Base-by-base conservation (phyloP, 2,329 filamentous ascomycete species). In the Neonectria faginata region DNA sequence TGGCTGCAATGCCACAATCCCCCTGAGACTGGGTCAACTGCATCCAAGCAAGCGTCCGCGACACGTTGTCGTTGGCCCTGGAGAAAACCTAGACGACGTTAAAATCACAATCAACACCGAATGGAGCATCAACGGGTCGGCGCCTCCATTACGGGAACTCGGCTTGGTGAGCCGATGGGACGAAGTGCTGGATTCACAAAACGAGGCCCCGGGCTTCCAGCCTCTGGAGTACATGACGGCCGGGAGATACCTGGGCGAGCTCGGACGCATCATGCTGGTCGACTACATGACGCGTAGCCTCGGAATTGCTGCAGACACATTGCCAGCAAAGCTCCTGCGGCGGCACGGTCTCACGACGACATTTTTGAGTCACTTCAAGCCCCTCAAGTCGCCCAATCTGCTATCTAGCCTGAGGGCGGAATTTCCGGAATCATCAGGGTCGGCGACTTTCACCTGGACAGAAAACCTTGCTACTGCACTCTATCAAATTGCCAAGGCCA, bases 191-290 rank as follows among this genome's bases (percentile, higher is more conserved):
- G 91, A 94, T 70, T 78, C 79, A 5, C 85, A 88, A 50, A 90
- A 89, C 70, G 89, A 92, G 70, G 83, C 82, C 7, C 91, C 92
- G 0, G 92, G 92, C 0, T 94, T 95, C 71, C 92, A 95, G 69
- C 92, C 92, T 0, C 86, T 95, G 20, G 92, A 96, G 75, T 95
- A 94, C 78, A 93, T 95, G 90, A 94, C 91, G 0, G 88, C 91
- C 3, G 92, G 92, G 2, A 84, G 92, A 44, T 94, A 94, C 74
- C 84, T 94, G 4, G 92, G 92, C 55, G 92, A 94, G 77, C 85
- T 94, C 11, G 89, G 91, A 25, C 88, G 92, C 27, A 82, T 94
- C 60, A 88, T 92, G 66, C 83, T 93, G 58, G 78, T 89, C 44
- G 89, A 92, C 73, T 90, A 91, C 72, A 77, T 91, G 72, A 84